A percentile compares a stretch with the other conserved stretches of the same genome.
Conservation (phyloP, 208 protist genomes). For the Kentomonas sorsogonicus region DNA sequence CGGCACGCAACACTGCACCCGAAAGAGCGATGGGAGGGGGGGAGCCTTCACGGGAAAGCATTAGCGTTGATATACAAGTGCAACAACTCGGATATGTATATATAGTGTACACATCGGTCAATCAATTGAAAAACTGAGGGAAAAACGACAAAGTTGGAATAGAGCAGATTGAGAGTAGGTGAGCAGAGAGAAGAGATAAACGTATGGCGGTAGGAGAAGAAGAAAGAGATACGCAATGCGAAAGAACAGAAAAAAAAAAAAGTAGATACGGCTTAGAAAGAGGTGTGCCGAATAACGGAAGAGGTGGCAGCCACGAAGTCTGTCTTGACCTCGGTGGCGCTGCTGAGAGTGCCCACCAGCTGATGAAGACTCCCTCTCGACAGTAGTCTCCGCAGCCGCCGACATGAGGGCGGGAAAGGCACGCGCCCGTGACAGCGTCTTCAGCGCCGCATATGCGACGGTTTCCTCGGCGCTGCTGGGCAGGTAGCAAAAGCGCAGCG, state of each 20-base stretch:
- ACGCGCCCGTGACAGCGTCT: too few species aligned
- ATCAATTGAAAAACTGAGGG: neutral
- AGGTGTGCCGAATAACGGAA: neutral
- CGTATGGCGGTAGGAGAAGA: neutral
- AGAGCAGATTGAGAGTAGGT: too few species aligned
- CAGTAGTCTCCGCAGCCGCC: too few species aligned
- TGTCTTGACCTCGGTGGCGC: too few species aligned
- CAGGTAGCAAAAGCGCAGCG: too few species aligned
- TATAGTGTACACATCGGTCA: neutral
- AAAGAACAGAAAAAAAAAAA: constrained; percentile 11
- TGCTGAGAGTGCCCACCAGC: too few species aligned
- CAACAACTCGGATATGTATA: too few species aligned
- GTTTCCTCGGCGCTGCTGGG: too few species aligned
- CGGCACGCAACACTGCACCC: constrained; percentile 4
- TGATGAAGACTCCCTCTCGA: too few species aligned
- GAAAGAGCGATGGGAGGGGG: neutral
- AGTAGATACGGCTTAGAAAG: constrained; percentile 2
- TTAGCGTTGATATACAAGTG: neutral
- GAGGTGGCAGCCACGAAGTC: too few species aligned
- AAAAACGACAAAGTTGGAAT: constrained; percentile 10
- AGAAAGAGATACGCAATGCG: neutral
- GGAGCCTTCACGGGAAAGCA: neutral
- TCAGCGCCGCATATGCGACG: too few species aligned
- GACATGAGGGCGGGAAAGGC: too few species aligned
- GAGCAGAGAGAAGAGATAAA: constrained; percentile 11